Evolutionary conservation across 2,329 filamentous ascomycete genomes (phyloP).

Genomic region (Hymenoscyphus infarciens): DNA sequence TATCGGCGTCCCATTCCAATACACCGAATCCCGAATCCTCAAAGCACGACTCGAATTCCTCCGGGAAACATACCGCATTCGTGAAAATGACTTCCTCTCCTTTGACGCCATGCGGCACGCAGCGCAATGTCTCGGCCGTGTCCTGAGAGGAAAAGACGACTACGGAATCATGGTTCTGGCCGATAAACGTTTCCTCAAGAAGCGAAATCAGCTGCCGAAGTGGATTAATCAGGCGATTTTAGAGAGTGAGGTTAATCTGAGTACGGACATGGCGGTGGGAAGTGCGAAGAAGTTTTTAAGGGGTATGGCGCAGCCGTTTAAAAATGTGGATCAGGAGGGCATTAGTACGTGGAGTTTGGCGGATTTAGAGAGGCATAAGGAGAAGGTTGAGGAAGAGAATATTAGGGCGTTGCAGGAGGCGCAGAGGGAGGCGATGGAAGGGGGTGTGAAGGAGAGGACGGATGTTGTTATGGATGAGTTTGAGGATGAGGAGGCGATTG

Average conservation of each 20-base stretch:
- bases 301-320: slow-evolving; percentile 89
- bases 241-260: slow-evolving; percentile 83
- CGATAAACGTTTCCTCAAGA: slow-evolving; percentile 89
- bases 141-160: slow-evolving; percentile 93
- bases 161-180: slow-evolving; percentile 99
- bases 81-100: slow-evolving; percentile 94
- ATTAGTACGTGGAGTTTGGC: slow-evolving; percentile 86
- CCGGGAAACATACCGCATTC: slow-evolving; percentile 94
- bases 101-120: slow-evolving; percentile 99
- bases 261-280: slow-evolving; percentile 91
- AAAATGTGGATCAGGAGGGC: slow-evolving; percentile 78
- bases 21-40: slow-evolving; percentile 94
- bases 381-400: slow-evolving; percentile 66
- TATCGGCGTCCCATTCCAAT: slow-evolving; percentile 97
- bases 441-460: slow-evolving; percentile 12
- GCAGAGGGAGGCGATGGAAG: slow-evolving; percentile 24
- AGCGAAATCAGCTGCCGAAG: slow-evolving; percentile 84
- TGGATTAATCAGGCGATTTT: slow-evolving; percentile 91
- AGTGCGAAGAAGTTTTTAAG: slow-evolving; percentile 85
- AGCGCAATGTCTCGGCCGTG: slow-evolving; percentile 91
- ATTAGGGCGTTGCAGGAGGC: slow-evolving; percentile 58
- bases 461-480: slow-evolving; percentile 28
- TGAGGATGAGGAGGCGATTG: slow-evolving; percentile 42
- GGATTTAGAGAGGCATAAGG: slow-evolving; percentile 75
- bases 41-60: slow-evolving; percentile 94